phyloP scores from a whole-genome alignment of 2,329 filamentous ascomycete genomes.

The Bipolaris zeicola region DNA sequence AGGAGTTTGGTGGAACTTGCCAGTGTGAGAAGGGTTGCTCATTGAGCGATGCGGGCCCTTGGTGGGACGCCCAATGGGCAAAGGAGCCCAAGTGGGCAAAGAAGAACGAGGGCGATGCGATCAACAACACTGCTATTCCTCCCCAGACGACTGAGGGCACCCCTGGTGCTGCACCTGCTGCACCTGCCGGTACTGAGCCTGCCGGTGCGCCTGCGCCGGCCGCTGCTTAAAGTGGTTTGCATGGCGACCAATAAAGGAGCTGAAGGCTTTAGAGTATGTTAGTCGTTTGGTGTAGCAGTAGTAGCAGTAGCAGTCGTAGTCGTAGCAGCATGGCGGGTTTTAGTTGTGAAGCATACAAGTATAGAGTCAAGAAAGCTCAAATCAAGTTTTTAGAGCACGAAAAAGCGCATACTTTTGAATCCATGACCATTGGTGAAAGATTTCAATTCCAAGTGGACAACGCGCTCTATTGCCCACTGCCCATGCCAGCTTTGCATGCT shows the following conservation, averaged over 20 bases:
- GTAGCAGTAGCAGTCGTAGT: neutral
- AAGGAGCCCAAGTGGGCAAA: conserved; percentile 61
- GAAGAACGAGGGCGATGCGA: conserved; percentile 37
- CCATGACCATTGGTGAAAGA: neutral
- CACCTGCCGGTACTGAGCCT: conserved; percentile 21
- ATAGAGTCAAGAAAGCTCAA: neutral
- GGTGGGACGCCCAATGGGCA: conserved; percentile 74
- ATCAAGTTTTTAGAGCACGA: conserved; percentile 8
- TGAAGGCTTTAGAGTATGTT: neutral
- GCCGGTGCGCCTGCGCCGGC: conserved; percentile 19
- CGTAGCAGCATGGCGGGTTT: conserved; percentile 5
- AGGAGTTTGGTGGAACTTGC: conserved; percentile 82
- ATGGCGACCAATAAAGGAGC: neutral
- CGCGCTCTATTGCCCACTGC: neutral
- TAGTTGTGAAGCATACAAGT: conserved; percentile 4
- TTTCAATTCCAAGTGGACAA: neutral
- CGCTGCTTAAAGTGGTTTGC: conserved; percentile 47
- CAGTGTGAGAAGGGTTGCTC: conserved; percentile 81
- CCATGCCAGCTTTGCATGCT: too few relatives aligned
- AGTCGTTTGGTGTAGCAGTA: too few relatives aligned
- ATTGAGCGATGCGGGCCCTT: conserved; percentile 88
- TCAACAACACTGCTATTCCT: conserved; percentile 42
- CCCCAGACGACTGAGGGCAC: conserved; percentile 34
- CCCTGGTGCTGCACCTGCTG: conserved; percentile 25
- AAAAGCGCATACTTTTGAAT: neutral